Evolutionary conservation across 257 asterid species (phyloP), one percentile per base, ranked within the genome.

Genomic region (Salvia rosmarinus): DNA sequence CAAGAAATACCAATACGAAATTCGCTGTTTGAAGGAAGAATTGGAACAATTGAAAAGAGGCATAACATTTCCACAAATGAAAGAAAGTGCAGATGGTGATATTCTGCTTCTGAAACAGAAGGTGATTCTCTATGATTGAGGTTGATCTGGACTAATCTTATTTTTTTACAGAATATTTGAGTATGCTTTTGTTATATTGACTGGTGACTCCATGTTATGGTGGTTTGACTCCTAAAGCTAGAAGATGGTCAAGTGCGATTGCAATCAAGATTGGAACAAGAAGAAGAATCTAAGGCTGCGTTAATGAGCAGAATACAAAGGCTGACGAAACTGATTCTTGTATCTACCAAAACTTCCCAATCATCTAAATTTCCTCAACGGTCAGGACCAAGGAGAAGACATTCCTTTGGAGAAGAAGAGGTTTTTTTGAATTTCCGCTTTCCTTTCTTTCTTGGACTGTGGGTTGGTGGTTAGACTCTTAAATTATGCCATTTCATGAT

Each of bases 351-450:
- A 86, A 57, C 91, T 82, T 80, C 98, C 70, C 96, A 77, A 50
- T 75, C 98, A 19, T 77, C 97, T 59, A 90, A 95, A 86, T 71
- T 83, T 81, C 78, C 94, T 80, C 96, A 88, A 25, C 94, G 87
- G 59, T 69, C 85, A 50, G 94, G 94, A 71, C 86, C 52, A 47
- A 87, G 96, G 87, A 91, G 98, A 84, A 78, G 98, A 23, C 99
- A 95, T 83, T 95, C 99, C 74, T 95, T 95, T 71, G 99, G 98
- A 75, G 99, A 95, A 92, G 99, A 95, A 85, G 99, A 95, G 98
- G 99, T 95, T 37, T 37, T 57, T 16, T 52, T 30, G 47, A 35
- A 67, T 67, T 62, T 71, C 39, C 16, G 7, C 42, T 21, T 47
- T 28, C 42, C 65, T 52, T 51, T 52, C 42, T 70, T 47, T 67